A percentile compares a stretch with the other conserved stretches of the same genome.
Evolutionary conservation across 306 rosid genomes (phyloP).

Genomic region (Luffa aegyptiaca): DNA sequence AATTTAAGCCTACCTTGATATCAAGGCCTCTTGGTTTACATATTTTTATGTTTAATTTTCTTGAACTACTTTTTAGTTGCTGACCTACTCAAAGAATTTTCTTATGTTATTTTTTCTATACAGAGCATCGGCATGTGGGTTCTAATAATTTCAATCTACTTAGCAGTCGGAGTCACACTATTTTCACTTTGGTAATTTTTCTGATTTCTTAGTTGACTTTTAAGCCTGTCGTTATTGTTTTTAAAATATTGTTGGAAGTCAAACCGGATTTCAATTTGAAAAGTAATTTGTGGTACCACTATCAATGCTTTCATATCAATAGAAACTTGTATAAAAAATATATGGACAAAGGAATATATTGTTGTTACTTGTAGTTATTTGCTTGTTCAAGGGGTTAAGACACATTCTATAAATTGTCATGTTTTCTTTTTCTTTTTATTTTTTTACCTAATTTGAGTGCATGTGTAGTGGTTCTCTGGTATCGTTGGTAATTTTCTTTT

Average conservation of each 20-base stretch:
- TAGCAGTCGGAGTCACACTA: constrained; percentile 91
- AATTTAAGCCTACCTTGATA: neutral
- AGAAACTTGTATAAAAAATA: neutral
- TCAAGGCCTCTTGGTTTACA: neutral
- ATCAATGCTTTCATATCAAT: neutral
- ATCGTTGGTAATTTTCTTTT: neutral
- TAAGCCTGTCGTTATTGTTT: neutral
- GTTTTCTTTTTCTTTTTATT: neutral
- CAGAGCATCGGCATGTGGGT: constrained; percentile 92
- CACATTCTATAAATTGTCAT: neutral
- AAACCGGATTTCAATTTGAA: neutral
- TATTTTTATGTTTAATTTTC: neutral
- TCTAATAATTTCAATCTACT: constrained; percentile 80
- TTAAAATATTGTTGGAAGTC: neutral
- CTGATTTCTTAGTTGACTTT: neutral
- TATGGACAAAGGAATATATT: neutral
- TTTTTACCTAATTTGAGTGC: neutral
- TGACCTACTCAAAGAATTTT: neutral
- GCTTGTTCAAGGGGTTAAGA: neutral
- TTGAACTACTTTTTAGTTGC: neutral
- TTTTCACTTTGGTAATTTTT: constrained; percentile 71
- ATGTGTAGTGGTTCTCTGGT: neutral
- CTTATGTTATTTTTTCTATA: constrained; percentile 21
- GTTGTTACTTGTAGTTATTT: neutral
- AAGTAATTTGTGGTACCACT: neutral